Evolutionary conservation across 2,329 filamentous ascomycete species (phyloP), one percentile per base, ranked within the genome.

Genomic region (Mariannaea elegans): DNA sequence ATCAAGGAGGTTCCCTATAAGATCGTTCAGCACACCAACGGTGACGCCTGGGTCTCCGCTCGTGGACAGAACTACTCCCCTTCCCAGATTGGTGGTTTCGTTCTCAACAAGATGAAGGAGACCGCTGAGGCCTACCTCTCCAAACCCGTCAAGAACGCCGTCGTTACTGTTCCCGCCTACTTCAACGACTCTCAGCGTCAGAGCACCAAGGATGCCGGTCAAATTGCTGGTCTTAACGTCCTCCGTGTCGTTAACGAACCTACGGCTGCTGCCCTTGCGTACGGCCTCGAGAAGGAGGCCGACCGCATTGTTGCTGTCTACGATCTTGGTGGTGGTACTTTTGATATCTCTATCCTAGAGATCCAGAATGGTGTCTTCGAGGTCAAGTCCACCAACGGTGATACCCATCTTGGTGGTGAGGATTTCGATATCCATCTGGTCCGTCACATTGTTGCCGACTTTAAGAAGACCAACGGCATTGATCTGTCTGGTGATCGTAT

Each of bases 21-120:
- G 88, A 97, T 98, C 71, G 90, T 97, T 61, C 93, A 97, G 83
- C 94, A 97, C 88, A 88, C 83, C 82, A 97, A 97, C 78, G 94
- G 94, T 71, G 94, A 97, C 76, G 94, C 94, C 65, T 97, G 94
- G 94, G 91, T 98, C 65, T 88, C 94, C 80, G 92, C 94, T 71
- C 93, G 93, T 71, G 93, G 90, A 76, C 89, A 97, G 81, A 97
- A 94, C 80, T 97, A 97, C 86, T 97, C 94, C 68, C 94, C 94
- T 58, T 97, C 94, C n/a, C 94, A 98, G 81, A 92, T 98, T 66
- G 94, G 94, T 87, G 94, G 94, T 75, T 97, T 97, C 80, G 86
- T 97, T 68, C 87, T 98, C 73, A 90, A 93, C 80, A 97, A 98
- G 88, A 97, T 97, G 94, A 97, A 97, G 89, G 94, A 97, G 86